Evolutionary conservation across 345 rosid species (phyloP), one percentile per base, ranked within the genome.

Genomic region (Psidium friedrichsthalianum): DNA sequence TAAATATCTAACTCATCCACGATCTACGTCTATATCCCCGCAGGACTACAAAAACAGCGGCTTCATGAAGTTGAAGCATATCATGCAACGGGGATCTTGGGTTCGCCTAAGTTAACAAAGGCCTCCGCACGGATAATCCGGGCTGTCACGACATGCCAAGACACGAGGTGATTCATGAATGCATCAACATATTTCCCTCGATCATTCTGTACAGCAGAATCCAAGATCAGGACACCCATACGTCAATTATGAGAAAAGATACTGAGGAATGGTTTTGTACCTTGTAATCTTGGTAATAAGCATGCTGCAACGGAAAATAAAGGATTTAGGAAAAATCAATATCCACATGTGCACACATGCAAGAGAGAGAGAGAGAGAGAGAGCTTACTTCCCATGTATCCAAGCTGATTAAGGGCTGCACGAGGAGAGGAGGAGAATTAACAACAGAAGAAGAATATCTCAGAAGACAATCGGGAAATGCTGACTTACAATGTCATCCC

Each of bases 281-380:
- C 98, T 93, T 97, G 90, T 93, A 93, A 90, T 97, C 99, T 83
- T 92, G 88, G 91, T 97, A 97, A 91, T 97, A 97, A 86, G 98
- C 92, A 88, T 97, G 99, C 99, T 97, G 96, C 91, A 91, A 89
- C 11, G 56, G 69, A 56, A 82, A 32, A 87, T 36, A 82, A 4
- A 74, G 42, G 86, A 81, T 58, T 83, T 8, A 21, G 29, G 57
- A 52, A 52, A 52, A 22, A 82, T 69, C 3, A 32, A 69, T 32
- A 32, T 8, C 78, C 20, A 36, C 24, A 82, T 5, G 18, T 8
- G 16, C 24, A 82, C 9, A 29, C 13, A 27, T 44, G 25, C 16
- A 16, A 36, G 54, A 81, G 85, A 32, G 85, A 84, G 88, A 85
- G 56, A 84, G 86, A 83, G 55, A 81, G 11, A 0, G 53, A 27